Percentiles rank a stretch among this genome's conserved stretches.
These are phyloP conservation scores for Wickerhamiella slavikovae DNA, from an alignment of 805 yeast genomes.

Conservation along the genomic window DNA sequence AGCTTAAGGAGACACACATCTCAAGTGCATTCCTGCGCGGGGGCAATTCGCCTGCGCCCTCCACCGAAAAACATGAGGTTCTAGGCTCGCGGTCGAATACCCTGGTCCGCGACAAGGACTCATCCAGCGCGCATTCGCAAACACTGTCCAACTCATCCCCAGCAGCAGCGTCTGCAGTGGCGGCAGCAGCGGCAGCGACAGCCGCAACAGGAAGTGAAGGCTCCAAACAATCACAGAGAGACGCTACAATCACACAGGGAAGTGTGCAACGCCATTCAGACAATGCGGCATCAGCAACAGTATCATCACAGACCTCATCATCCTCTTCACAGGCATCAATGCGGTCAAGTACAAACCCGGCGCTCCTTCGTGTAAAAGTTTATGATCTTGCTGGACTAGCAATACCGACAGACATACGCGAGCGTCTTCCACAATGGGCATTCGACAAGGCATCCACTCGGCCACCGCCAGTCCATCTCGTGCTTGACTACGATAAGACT, in stretches of 20 bases:
- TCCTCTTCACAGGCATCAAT: conserved; percentile 14
- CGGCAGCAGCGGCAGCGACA: conserved; percentile 6
- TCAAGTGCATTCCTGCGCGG: conserved; percentile 13
- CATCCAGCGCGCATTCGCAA: background rate
- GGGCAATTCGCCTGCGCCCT: conserved; percentile 1
- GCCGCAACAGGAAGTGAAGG: conserved; percentile 3
- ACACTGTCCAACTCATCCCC: conserved; percentile 13
- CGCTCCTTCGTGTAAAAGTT: conserved; percentile 32
- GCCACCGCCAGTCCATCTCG: conserved; percentile 58
- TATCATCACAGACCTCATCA: background rate
- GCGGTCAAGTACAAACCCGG: conserved; percentile 6
- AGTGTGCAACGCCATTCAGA: too few relatives aligned
- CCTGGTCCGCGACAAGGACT: conserved; percentile 1
- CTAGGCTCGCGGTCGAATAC: conserved; percentile 3
- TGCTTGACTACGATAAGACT: conserved; percentile 87
- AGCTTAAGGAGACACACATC: conserved; percentile 23
- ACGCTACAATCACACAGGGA: background rate
- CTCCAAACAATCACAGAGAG: background rate
- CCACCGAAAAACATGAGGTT: background rate
- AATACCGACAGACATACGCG: conserved; percentile 28
- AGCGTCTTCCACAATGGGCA: conserved; percentile 11
- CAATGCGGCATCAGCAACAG: too few relatives aligned
- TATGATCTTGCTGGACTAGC: conserved; percentile 15
- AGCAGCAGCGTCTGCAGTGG: conserved; percentile 14
- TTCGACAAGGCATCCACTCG: conserved; percentile 23